Percentiles rank a stretch among this genome's conserved stretches.
These are phyloP conservation scores for Pelargonium fulgidum DNA, from an alignment of 441 rosid species.

Conservation along the genomic window DNA sequence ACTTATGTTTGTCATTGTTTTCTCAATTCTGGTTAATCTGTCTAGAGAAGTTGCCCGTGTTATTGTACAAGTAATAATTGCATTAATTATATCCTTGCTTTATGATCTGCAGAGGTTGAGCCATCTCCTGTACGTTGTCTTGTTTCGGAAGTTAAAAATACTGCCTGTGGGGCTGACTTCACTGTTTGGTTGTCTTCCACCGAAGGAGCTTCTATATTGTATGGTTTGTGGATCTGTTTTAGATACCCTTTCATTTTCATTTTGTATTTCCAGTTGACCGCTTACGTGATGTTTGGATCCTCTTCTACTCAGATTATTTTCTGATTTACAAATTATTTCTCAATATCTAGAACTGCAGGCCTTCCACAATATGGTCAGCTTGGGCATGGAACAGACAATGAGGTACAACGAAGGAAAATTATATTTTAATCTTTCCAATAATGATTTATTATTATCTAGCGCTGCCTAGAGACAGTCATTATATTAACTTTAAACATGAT, in stretches of 20 bases:
- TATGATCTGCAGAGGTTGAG: conserved; percentile 49
- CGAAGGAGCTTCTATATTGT: conserved; percentile 91
- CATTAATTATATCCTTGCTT: conserved; percentile 15
- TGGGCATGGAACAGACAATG: conserved; percentile 78
- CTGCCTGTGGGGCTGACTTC: conserved; percentile 92
- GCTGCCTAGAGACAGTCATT: background rate
- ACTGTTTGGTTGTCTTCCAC: conserved; percentile 83
- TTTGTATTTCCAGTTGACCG: background rate
- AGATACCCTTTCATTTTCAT: conserved; percentile 15
- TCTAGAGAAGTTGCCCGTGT: background rate
- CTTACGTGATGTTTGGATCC: conserved; percentile 5
- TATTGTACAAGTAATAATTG: background rate
- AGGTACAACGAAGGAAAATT: conserved; percentile 31
- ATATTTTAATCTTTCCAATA: background rate
- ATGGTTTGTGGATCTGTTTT: conserved; percentile 45
- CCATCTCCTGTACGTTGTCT: conserved; percentile 69
- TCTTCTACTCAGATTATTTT: conserved; percentile 7
- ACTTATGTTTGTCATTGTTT: background rate
- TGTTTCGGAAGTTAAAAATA: conserved; percentile 57
- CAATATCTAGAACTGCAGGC: conserved; percentile 72
- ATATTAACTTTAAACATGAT: background rate
- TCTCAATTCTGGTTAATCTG: background rate
- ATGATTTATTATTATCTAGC: background rate
- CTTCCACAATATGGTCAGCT: conserved; percentile 77
- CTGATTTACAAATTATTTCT: conserved; percentile 26